Evolutionary conservation across 2,329 filamentous ascomycete genomes (phyloP).

Genomic region (Teratosphaeria nubilosa): DNA sequence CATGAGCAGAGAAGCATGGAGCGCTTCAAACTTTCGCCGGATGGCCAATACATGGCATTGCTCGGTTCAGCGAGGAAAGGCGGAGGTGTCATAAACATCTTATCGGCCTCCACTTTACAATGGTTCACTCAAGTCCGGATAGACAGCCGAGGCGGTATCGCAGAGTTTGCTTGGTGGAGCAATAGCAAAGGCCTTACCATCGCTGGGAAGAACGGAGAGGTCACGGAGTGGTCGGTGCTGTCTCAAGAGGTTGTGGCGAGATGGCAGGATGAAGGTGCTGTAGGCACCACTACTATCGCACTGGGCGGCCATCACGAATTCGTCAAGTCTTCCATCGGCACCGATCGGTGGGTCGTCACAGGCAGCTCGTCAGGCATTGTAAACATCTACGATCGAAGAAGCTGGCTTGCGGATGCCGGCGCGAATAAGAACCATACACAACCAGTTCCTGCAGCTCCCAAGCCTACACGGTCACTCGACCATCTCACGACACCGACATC

Average conservation of each 20-base stretch:
- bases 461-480: slow-evolving; percentile 64
- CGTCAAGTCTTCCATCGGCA: slow-evolving; percentile 52
- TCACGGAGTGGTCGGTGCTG: slow-evolving; percentile 76
- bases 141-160: slow-evolving; percentile 71
- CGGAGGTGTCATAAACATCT: slow-evolving; percentile 76
- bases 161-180: slow-evolving; percentile 89
- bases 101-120: slow-evolving; percentile 70
- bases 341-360: slow-evolving; percentile 79
- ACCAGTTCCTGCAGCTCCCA: slow-evolving; percentile 53
- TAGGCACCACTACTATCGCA: slow-evolving; percentile 72
- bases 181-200: slow-evolving; percentile 73
- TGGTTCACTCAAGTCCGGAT: slow-evolving; percentile 78
- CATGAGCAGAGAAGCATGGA: slow-evolving; percentile 88
- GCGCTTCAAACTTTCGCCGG: slow-evolving; percentile 75
- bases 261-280: slow-evolving; percentile 84
- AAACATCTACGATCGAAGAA: slow-evolving; percentile 80
- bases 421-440: slow-evolving; percentile 5
- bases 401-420: slow-evolving; percentile 34
- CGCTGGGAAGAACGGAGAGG: slow-evolving; percentile 74
- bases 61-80: slow-evolving; percentile 72
- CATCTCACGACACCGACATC: slow-evolving; percentile 82
- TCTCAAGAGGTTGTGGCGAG: slow-evolving; percentile 61
- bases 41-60: slow-evolving; percentile 76
- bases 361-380: slow-evolving; percentile 81
- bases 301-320: slow-evolving; percentile 57